Conservation (phyloP, 164 flowering plant genomes). For the Euptelea pleiosperma region DNA sequence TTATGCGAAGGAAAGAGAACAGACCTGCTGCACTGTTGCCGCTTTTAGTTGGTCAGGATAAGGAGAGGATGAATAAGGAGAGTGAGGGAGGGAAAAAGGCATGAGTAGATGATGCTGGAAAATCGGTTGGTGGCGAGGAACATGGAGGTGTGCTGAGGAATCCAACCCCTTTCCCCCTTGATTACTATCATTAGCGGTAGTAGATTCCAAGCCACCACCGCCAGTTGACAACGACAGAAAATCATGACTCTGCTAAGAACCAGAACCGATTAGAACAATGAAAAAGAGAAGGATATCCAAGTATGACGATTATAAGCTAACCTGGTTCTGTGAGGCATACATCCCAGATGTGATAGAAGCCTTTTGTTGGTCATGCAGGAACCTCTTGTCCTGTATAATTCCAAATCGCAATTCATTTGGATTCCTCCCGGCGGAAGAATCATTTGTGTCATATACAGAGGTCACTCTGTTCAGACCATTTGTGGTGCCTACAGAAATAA, state of each 20-base stretch:
- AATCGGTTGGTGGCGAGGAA: slow-evolving; percentile 38
- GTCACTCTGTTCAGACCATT: slow-evolving; percentile 10
- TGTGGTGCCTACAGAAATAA: background rate
- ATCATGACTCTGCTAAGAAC: slow-evolving; percentile 41
- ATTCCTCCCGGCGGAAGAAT: slow-evolving; percentile 19
- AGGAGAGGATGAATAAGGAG: slow-evolving; percentile 27
- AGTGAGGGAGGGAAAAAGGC: slow-evolving; percentile 32
- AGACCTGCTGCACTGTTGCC: slow-evolving; percentile 49
- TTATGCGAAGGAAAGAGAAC: background rate
- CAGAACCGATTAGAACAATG: slow-evolving; percentile 14
- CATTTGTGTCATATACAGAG: background rate
- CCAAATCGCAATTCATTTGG: slow-evolving; percentile 26
- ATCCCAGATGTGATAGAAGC: slow-evolving; percentile 16
- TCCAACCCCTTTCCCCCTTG: slow-evolving; percentile 22
- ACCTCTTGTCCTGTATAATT: slow-evolving; percentile 24
- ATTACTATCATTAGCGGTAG: slow-evolving; percentile 5
- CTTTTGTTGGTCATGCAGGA: slow-evolving; percentile 24
- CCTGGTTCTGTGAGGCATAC: slow-evolving; percentile 40
- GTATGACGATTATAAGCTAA: slow-evolving; percentile 13
- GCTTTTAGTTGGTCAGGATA: slow-evolving; percentile 31
- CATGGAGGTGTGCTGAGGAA: slow-evolving; percentile 21
- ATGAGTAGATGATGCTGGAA: slow-evolving; percentile 31
- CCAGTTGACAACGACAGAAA: slow-evolving; percentile 52
- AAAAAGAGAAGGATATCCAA: background rate
- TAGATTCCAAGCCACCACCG: slow-evolving; percentile 23